These are phyloP conservation scores for Lasiosphaeris hirsuta DNA, from an alignment of 495 filamentous ascomycete genomes.

Conservation along the genomic window DNA sequence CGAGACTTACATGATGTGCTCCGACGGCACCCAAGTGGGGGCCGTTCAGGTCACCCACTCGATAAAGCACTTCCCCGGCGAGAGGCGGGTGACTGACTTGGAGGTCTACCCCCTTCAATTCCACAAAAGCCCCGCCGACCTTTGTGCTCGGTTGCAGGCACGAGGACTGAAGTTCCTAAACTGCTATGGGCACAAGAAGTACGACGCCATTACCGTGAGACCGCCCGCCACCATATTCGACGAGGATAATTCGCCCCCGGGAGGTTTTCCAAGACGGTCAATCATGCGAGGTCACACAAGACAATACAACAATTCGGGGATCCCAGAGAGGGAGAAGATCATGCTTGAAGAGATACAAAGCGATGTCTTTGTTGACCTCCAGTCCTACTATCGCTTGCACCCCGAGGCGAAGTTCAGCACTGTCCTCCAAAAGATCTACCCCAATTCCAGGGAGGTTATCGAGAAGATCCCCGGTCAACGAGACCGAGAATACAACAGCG, in stretches of 20 bases:
- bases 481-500: no score
- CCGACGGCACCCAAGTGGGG: constrained; percentile 36
- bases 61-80: constrained; percentile 33
- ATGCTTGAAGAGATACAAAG: constrained; percentile 17
- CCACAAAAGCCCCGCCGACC: constrained; percentile 3
- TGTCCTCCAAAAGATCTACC: no score
- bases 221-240: background rate
- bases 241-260: no score
- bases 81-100: constrained; percentile 32
- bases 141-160: constrained; percentile 22
- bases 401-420: background rate
- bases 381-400: constrained; percentile 1
- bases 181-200: constrained; percentile 28
- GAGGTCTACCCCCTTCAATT: constrained; percentile 34
- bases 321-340: no score
- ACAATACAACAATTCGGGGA: no score
- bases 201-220: constrained; percentile 24
- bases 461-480: no score
- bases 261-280: background rate
- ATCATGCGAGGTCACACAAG: no score
- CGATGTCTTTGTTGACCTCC: constrained; percentile 16
- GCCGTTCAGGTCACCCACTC: constrained; percentile 24
- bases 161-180: constrained; percentile 31
- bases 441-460: no score
- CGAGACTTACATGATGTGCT: constrained; percentile 33